Evolutionary conservation across 2,329 filamentous ascomycete species (phyloP).

Genomic region (Cladophialophora exuberans): DNA sequence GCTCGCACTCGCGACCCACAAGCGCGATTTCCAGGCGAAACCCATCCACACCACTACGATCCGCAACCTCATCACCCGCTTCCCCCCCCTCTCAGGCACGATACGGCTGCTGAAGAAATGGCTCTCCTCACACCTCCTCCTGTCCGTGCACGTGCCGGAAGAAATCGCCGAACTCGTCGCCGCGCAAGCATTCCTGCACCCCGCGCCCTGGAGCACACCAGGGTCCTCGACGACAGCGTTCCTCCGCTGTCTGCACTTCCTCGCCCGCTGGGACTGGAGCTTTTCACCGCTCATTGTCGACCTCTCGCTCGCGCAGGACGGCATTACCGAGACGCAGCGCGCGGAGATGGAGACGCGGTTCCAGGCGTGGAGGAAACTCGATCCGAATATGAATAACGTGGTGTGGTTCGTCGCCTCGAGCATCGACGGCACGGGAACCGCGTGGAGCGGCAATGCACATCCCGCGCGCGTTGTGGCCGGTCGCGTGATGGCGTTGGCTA

Average conservation of each 20-base stretch:
- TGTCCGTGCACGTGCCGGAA: constrained; percentile 73
- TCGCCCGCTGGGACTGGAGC: constrained; percentile 92
- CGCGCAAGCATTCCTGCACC: constrained; percentile 75
- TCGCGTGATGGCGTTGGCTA: constrained; percentile 79
- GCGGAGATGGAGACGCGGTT: constrained; percentile 60
- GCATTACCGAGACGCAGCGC: constrained; percentile 57
- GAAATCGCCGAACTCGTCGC: constrained; percentile 86
- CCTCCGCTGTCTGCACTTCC: constrained; percentile 74
- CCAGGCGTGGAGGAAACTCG: constrained; percentile 82
- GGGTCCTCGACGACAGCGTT: constrained; percentile 80
- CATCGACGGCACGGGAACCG: constrained; percentile 74
- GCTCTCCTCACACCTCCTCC: constrained; percentile 83
- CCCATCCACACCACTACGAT: constrained; percentile 83
- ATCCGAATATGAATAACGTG: constrained; percentile 83
- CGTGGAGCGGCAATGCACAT: constrained; percentile 71
- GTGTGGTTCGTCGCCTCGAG: constrained; percentile 81
- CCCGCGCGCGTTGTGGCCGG: constrained; percentile 83
- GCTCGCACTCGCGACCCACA: constrained; percentile 69
- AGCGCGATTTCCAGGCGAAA: constrained; percentile 70
- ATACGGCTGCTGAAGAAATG: constrained; percentile 87
- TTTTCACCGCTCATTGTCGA: constrained; percentile 81
- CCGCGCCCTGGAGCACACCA: constrained; percentile 78
- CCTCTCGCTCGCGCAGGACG: constrained; percentile 58
- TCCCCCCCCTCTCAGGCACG: constrained; percentile 76
- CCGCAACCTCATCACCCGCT: constrained; percentile 76